phyloP scores from a whole-genome alignment of 2,329 filamentous ascomycete genomes.

The Venturia asperata region DNA sequence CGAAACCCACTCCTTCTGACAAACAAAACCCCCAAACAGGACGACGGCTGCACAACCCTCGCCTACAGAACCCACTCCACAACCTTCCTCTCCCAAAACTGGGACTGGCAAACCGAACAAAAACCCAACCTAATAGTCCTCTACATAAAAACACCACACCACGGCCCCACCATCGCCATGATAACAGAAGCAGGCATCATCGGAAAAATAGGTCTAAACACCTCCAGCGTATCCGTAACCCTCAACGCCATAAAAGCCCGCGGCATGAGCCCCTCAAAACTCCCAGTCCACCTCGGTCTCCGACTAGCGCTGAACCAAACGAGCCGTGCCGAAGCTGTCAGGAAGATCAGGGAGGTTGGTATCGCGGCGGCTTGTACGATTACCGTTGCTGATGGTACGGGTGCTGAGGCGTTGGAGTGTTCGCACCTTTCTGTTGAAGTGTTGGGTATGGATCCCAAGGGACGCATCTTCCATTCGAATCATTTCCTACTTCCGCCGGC shows the following conservation, averaged over 20 bases:
- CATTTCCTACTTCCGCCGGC: constrained; percentile 37
- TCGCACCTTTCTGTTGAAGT: constrained; percentile 29
- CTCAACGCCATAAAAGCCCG: constrained; percentile 56
- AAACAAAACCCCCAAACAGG: neutral
- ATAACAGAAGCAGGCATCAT: constrained; percentile 56
- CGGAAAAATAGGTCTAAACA: constrained; percentile 60
- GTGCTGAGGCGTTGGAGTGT: constrained; percentile 47
- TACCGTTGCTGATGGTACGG: constrained; percentile 43
- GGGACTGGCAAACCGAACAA: constrained; percentile 52
- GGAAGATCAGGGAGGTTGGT: constrained; percentile 38
- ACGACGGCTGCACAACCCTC: constrained; percentile 51
- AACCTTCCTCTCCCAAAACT: constrained; percentile 49
- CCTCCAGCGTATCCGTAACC: constrained; percentile 49
- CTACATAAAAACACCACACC: constrained; percentile 35
- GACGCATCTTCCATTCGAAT: constrained; percentile 39
- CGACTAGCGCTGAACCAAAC: constrained; percentile 48
- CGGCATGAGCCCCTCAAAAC: constrained; percentile 44
- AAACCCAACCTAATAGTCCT: constrained; percentile 44
- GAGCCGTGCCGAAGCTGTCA: constrained; percentile 42
- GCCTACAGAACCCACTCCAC: constrained; percentile 36
- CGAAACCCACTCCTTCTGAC: no score
- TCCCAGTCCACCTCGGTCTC: constrained; percentile 57
- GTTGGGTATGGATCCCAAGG: constrained; percentile 29
- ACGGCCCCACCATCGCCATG: constrained; percentile 43
- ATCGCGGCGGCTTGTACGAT: constrained; percentile 50